These are phyloP conservation scores for Rhodofomes roseus DNA, from an alignment of 1,284 basidiomycete genomes.

Conservation along the genomic window DNA sequence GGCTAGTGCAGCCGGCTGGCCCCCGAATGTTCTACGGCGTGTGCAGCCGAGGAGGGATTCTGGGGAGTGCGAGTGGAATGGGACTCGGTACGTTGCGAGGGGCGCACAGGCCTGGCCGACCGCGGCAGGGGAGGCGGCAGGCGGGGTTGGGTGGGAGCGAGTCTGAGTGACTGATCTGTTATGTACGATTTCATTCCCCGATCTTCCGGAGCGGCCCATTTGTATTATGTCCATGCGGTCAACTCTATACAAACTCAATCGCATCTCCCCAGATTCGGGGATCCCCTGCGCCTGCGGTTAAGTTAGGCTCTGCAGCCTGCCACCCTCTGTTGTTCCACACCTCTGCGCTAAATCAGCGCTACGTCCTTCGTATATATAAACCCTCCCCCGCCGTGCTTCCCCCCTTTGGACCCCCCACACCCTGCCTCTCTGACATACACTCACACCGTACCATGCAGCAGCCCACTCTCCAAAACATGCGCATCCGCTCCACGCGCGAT, in stretches of 20 bases:
- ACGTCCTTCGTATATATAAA: constrained; percentile 17
- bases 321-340: constrained; percentile 9
- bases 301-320: constrained; percentile 15
- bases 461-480: constrained; percentile 69
- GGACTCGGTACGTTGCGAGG: not conserved
- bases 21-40: not conserved
- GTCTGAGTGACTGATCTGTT: constrained; percentile 3
- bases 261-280: constrained; percentile 31
- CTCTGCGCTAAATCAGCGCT: constrained; percentile 17
- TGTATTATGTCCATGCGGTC: constrained; percentile 17
- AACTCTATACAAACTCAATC: constrained; percentile 32
- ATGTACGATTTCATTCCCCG: constrained; percentile 18
- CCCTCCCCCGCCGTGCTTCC: constrained; percentile 14
- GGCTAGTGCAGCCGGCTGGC: not conserved
- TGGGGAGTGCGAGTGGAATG: not conserved
- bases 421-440: constrained; percentile 10
- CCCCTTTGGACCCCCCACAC: constrained; percentile 14
- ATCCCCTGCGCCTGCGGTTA: constrained; percentile 26
- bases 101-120: not conserved
- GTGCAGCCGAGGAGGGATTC: not conserved
- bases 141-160: not conserved
- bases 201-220: constrained; percentile 21
- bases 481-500: constrained; percentile 73
- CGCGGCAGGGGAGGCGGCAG: not conserved
- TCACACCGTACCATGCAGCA: constrained; percentile 41